Evolutionary conservation across 2,329 filamentous ascomycete species (phyloP), one percentile per base, ranked within the genome.

Genomic region (Sporothrix phasma): DNA sequence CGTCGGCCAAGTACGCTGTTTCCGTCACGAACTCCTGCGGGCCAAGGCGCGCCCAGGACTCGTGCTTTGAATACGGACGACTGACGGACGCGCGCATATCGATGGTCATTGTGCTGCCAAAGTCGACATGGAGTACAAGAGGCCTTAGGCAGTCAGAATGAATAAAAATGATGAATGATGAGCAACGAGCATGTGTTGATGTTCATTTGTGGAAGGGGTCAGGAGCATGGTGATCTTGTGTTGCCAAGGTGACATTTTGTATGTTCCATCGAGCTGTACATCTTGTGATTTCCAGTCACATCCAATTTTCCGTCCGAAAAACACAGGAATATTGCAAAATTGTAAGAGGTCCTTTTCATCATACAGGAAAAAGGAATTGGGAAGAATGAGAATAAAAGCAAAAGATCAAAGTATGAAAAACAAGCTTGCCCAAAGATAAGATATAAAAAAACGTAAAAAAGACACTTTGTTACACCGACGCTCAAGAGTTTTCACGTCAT

Each of bases 31-130:
- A 64, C 6, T 61, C 49, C 58, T 69, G 69, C 15, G 69, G 68
- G 3, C 69, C 59, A 19, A 69, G 61, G 10, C 68, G 62, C 3
- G 67, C 67, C 60, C 66, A 68, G 61, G 69, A 70, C 49, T 70
- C 68, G 34, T n/a, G n/a, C n/a, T n/a, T n/a, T n/a, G 64, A 69
- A 59, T 69, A 22, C 58, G 63, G 19, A 61, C 65, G 31, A 65
- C 60, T 54, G 69, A 68, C 37, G 68, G 64, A 61, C 60, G 64
- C 64, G 17, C 69, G 64, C 60, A 62, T 62, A 43, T 70, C 69
- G 47, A 67, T 65, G 19, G 61, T 63, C 29, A 70, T 65, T 13
- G 67, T 66, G 19, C 67, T 69, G 34, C 69, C 68, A 11, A 67
- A 68, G 49, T 58, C 5, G 69, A 64, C 51, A 69, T n/a, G n/a